phyloP scores from a whole-genome alignment of 2,329 filamentous ascomycete species.

The Penicillium sp. region DNA sequence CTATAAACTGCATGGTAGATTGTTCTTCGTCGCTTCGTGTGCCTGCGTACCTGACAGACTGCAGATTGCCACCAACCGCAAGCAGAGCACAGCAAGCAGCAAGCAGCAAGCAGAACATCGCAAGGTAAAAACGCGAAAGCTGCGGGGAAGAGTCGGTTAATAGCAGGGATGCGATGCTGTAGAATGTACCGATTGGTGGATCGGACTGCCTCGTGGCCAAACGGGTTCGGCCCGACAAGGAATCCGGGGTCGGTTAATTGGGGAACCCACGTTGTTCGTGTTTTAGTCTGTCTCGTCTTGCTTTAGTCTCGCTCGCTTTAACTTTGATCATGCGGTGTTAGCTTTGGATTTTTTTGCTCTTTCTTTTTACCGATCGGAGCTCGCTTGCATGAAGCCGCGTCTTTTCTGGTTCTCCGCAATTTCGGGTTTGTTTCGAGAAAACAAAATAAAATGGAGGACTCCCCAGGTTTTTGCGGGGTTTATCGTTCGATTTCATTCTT shows the following conservation, averaged over 20 bases:
- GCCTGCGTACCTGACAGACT: not conserved
- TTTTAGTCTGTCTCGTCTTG: not conserved
- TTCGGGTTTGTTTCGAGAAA: not conserved
- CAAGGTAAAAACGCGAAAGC: not conserved
- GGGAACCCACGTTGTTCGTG: not conserved
- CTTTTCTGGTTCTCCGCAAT: not conserved
- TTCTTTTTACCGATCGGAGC: not conserved
- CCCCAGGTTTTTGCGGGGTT: slow-evolving; percentile 1
- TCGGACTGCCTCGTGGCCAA: not conserved
- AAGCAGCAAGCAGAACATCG: too few species aligned
- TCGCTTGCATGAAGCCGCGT: not conserved
- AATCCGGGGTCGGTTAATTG: slow-evolving; percentile 4
- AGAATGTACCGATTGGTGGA: slow-evolving; percentile 5
- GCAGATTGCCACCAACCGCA: too few species aligned
- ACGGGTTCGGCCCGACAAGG: not conserved
- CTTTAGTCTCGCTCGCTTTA: not conserved
- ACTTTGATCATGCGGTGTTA: not conserved
- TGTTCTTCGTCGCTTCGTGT: slow-evolving; percentile 1
- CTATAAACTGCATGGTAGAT: too few species aligned
- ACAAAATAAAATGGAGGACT: not conserved
- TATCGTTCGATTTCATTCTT: not conserved
- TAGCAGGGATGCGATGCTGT: not conserved
- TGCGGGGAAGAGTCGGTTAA: slow-evolving; percentile 6
- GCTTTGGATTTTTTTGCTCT: not conserved
- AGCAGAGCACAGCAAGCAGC: too few species aligned